These are phyloP conservation scores for Aureobasidium melanogenum DNA, from an alignment of 2,329 filamentous ascomycete species.

Conservation along the genomic window DNA sequence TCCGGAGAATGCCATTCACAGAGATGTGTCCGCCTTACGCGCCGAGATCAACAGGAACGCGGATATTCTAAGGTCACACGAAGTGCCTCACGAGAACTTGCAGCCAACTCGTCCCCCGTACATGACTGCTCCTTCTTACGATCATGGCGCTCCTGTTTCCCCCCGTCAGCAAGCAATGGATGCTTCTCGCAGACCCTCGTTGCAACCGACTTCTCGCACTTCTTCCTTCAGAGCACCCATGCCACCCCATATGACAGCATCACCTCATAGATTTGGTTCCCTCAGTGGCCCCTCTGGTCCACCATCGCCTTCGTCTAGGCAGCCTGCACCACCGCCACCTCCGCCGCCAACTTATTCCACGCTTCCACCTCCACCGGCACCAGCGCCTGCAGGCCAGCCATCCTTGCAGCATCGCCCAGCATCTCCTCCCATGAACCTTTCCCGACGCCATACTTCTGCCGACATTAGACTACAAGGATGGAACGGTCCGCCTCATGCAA, in stretches of 20 bases:
- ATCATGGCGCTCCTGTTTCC: conserved; percentile 27
- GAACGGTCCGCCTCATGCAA: conserved; percentile 57
- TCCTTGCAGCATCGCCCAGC: conserved; percentile 30
- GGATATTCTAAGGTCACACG: conserved; percentile 47
- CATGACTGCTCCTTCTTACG: conserved; percentile 48
- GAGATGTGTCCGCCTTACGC: conserved; percentile 58
- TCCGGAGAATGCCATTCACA: conserved; percentile 66
- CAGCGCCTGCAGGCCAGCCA: conserved; percentile 39
- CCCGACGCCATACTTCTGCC: conserved; percentile 83
- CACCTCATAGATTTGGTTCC: conserved; percentile 77
- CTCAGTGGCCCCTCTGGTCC: conserved; percentile 59
- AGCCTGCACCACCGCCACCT: conserved; percentile 60
- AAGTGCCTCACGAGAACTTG: conserved; percentile 56
- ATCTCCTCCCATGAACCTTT: conserved; percentile 57
- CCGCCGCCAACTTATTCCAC: conserved; percentile 24
- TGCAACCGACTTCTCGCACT: conserved; percentile 52
- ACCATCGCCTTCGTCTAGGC: conserved; percentile 63
- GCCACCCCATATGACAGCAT: conserved; percentile 71
- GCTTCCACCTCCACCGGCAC: conserved; percentile 49
- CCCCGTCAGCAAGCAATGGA: conserved; percentile 49
- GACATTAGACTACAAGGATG: conserved; percentile 70
- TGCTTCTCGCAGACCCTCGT: conserved; percentile 64
- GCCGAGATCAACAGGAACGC: conserved; percentile 54
- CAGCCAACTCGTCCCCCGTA: conserved; percentile 58
- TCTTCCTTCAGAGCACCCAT: conserved; percentile 69